Evolutionary conservation across 2,329 filamentous ascomycete genomes (phyloP), one percentile per base, ranked within the genome.

Genomic region (Fusarium caatingaense): DNA sequence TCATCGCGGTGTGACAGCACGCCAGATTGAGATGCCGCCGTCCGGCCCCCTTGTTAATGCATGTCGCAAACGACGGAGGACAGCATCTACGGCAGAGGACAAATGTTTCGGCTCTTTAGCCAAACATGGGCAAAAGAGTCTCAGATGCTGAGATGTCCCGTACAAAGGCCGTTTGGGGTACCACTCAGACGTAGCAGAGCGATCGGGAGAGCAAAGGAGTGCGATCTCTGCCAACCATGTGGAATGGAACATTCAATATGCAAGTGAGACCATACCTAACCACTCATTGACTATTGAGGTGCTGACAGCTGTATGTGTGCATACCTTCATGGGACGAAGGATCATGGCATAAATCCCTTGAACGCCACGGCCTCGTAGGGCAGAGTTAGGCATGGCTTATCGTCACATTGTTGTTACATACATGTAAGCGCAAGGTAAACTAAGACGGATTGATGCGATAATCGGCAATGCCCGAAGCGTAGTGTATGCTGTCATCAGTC

Each of bases 21-120:
- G 41, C 56, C 47, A 58, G 49, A 49, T 64, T 61, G 59, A 74
- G 63, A 66, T 56, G 51, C 65, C 45, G 48, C 57, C 45, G 50
- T 55, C 47, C 23, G 28, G 53, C 41, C 44, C 48, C 64, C 61
- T 61, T 66, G 57, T 51, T 51, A 53, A 60, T 42, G 58, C 34
- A 60, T 44, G 65, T 67, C 60, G 55, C 57, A 57, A 62, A 62
- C 30, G 37, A 53, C 32, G 51, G 63, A 65, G 56, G 56, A 73
- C 57, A 55, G 45, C 63, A 60, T 60, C 45, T 55, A 64, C 45
- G 40, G 58, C 55, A 62, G 59, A 71, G 60, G 41, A 64, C 66
- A 48, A 66, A 72, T 64, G 60, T 61, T 60, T 74, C 72, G 72
- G 72, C 65, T 64, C 59, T 68, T 68, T 70, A 64, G 45, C 72